These are phyloP conservation scores for Codiaeum variegatum DNA, from an alignment of 441 rosid species.

Conservation along the genomic window DNA sequence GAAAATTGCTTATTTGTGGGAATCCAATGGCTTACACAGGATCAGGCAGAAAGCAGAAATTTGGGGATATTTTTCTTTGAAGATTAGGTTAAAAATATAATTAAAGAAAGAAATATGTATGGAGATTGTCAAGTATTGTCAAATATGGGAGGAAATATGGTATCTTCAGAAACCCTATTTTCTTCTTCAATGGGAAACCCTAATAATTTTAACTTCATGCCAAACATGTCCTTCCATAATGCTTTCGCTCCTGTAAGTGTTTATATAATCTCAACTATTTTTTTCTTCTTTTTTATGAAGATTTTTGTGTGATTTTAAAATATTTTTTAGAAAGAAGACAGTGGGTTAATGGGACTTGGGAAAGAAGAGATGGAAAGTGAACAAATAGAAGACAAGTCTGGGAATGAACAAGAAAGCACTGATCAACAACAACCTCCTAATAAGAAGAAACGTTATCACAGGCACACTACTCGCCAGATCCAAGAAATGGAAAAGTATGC, in stretches of 20 bases:
- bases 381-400: conserved; percentile 60
- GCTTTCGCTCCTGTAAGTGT: conserved; percentile 57
- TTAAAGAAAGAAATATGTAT: conserved; percentile 34
- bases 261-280: not conserved
- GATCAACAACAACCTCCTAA: conserved; percentile 38
- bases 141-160: conserved; percentile 53
- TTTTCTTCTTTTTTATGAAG: not conserved
- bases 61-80: not conserved
- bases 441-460: conserved; percentile 79
- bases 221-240: conserved; percentile 46
- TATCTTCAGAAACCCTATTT: conserved; percentile 53
- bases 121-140: conserved; percentile 72
- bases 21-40: not conserved
- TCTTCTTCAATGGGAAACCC: conserved; percentile 64
- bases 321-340: conserved; percentile 59
- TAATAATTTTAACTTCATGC: conserved; percentile 71
- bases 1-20: not conserved
- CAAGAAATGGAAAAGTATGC: conserved; percentile 92
- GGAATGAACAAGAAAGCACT: conserved; percentile 55
- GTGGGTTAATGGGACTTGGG: conserved; percentile 46
- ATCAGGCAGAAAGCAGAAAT: not conserved
- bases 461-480: conserved; percentile 91
- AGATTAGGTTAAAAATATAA: not conserved
- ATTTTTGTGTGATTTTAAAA: not conserved
- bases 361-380: conserved; percentile 87